These are phyloP conservation scores for Rhizopogon vesiculosus DNA, from an alignment of 768 basidiomycete genomes.

Conservation along the genomic window DNA sequence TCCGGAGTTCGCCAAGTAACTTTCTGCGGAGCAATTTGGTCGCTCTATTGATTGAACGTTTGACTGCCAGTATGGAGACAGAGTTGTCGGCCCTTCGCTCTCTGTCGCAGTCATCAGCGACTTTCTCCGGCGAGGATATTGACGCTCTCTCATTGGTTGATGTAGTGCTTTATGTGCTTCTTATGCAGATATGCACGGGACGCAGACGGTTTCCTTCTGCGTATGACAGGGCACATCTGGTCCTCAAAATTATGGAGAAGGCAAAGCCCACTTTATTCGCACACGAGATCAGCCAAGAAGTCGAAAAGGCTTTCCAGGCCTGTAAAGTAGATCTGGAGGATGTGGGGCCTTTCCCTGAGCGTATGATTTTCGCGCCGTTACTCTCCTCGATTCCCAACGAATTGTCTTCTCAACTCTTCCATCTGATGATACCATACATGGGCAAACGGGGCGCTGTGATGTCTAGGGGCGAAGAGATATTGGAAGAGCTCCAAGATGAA, in stretches of 20 bases:
- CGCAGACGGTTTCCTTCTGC: neutral
- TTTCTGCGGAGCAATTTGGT: neutral
- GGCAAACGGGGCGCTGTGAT: neutral
- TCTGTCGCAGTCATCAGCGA: neutral
- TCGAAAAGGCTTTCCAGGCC: neutral
- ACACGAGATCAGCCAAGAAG: neutral
- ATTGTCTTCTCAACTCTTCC: slow-evolving; percentile 13
- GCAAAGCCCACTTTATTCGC: neutral
- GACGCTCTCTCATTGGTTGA: neutral
- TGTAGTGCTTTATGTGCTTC: slow-evolving; percentile 4
- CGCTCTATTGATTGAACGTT: neutral
- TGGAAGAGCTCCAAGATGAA: neutral
- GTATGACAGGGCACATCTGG: neutral
- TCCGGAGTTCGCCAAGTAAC: neutral
- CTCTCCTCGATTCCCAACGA: neutral
- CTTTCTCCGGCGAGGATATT: neutral
- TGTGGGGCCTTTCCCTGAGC: neutral
- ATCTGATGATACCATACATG: slow-evolving; percentile 26
- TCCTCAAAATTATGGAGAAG: neutral
- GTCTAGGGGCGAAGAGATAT: neutral
- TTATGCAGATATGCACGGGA: slow-evolving; percentile 3
- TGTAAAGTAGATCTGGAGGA: neutral
- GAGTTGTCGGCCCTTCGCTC: neutral
- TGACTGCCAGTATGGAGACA: neutral
- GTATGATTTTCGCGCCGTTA: neutral